phyloP scores from a whole-genome alignment of 352 stramenopile species.

The Globisporangium takayamanum region DNA sequence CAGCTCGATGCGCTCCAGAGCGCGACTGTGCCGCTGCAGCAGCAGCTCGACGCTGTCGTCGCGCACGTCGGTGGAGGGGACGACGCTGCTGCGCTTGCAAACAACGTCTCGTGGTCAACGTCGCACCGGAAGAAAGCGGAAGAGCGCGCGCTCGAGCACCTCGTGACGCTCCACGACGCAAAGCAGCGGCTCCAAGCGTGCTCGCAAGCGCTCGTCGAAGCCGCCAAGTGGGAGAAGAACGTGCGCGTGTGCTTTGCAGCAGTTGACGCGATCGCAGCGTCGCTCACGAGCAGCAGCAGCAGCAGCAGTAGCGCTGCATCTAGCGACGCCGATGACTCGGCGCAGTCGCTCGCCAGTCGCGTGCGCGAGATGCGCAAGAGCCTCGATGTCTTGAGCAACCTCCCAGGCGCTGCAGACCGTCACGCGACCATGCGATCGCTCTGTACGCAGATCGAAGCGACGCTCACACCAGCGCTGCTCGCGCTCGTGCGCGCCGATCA shows the following conservation, averaged over 20 bases:
- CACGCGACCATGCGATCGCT: conserved; percentile 43
- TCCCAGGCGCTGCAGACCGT: conserved; percentile 54
- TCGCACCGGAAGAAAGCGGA: conserved; percentile 15
- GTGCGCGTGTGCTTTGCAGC: conserved; percentile 40
- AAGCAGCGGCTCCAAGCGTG: conserved; percentile 59
- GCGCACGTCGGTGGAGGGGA: conserved; percentile 15
- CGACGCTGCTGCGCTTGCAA: background rate
- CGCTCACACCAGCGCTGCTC: conserved; percentile 39
- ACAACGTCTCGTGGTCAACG: conserved; percentile 2
- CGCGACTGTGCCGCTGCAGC: conserved; percentile 29
- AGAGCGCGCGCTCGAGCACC: conserved; percentile 38
- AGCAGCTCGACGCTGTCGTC: conserved; percentile 37
- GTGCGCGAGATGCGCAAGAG: conserved; percentile 59
- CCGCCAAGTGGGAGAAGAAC: conserved; percentile 58
- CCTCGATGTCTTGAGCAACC: conserved; percentile 50
- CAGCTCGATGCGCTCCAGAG: conserved; percentile 45
- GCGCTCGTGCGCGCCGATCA: conserved; percentile 32
- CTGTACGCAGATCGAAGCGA: conserved; percentile 45
- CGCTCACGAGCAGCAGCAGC: background rate
- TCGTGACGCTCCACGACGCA: conserved; percentile 65
- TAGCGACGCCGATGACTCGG: background rate
- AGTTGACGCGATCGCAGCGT: conserved; percentile 28
- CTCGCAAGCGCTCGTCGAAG: conserved; percentile 62
- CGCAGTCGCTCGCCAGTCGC: conserved; percentile 30
- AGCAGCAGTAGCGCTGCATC: background rate